phyloP scores from a whole-genome alignment of 2,329 filamentous ascomycete species.

The Pestalotiopsis sp. region DNA sequence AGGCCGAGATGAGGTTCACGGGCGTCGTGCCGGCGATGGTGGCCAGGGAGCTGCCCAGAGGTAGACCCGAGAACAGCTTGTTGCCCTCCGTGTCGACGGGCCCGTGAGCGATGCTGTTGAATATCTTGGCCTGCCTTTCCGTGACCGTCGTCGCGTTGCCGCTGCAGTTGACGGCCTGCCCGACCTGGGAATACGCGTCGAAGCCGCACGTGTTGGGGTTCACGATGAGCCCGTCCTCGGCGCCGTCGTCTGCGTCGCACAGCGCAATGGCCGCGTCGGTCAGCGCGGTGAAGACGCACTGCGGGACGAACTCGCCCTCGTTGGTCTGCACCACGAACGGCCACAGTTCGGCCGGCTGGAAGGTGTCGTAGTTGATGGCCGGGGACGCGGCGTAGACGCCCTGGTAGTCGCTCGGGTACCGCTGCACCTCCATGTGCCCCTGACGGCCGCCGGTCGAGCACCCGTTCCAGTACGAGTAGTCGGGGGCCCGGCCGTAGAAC shows the following conservation, averaged over 20 bases:
- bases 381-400: conserved; percentile 52
- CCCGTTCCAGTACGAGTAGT: conserved; percentile 55
- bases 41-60: not conserved
- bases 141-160: conserved; percentile 13
- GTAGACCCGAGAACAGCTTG: conserved; percentile 9
- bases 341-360: not conserved
- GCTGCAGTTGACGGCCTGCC: conserved; percentile 9
- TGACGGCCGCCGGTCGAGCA: conserved; percentile 57
- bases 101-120: conserved; percentile 12
- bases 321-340: conserved; percentile 12
- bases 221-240: not conserved
- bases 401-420: conserved; percentile 55
- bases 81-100: conserved; percentile 15
- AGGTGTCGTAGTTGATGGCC: conserved; percentile 34
- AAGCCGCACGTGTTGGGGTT: conserved; percentile 14
- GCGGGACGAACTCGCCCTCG: conserved; percentile 13
- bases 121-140: conserved; percentile 13
- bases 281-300: conserved; percentile 2
- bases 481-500: conserved; percentile 38
- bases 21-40: not conserved
- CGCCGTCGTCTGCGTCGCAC: conserved; percentile 3
- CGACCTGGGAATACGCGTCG: conserved; percentile 13
- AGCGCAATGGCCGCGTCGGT: not conserved
- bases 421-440: conserved; percentile 53
- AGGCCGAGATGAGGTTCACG: not conserved